These are phyloP conservation scores for Calonectria naviculata DNA, from an alignment of 2,329 filamentous ascomycete species.

Conservation along the genomic window DNA sequence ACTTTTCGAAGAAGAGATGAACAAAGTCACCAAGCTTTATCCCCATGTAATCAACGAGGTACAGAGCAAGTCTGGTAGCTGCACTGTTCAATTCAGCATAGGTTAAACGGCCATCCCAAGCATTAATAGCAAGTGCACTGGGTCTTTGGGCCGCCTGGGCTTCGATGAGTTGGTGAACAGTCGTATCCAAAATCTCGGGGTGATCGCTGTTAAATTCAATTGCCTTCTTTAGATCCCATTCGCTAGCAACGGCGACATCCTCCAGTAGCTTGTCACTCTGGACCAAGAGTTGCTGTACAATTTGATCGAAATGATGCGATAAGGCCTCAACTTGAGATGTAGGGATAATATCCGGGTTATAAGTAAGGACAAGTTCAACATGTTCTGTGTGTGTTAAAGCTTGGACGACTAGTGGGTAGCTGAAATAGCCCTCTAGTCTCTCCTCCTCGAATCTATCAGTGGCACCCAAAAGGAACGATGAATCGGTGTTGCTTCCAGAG, in stretches of 20 bases:
- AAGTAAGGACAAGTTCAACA: background rate
- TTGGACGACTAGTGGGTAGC: background rate
- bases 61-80: background rate
- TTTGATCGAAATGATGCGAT: background rate
- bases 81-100: constrained; percentile 26
- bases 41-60: constrained; percentile 17
- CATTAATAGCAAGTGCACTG: background rate
- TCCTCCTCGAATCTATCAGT: background rate
- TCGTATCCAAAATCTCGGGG: background rate
- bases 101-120: constrained; percentile 42
- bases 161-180: constrained; percentile 34
- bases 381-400: background rate
- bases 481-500: constrained; percentile 31
- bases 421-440: constrained; percentile 1
- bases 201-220: background rate
- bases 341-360: background rate
- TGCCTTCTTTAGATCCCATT: background rate
- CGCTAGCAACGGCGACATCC: background rate
- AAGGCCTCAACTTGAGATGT: background rate
- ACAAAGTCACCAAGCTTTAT: constrained; percentile 13
- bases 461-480: background rate
- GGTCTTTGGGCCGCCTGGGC: constrained; percentile 17
- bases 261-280: background rate
- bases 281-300: background rate
- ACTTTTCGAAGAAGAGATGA: constrained; percentile 23